These are phyloP conservation scores for Quercus alba DNA, from an alignment of 306 rosid species.

Conservation along the genomic window DNA sequence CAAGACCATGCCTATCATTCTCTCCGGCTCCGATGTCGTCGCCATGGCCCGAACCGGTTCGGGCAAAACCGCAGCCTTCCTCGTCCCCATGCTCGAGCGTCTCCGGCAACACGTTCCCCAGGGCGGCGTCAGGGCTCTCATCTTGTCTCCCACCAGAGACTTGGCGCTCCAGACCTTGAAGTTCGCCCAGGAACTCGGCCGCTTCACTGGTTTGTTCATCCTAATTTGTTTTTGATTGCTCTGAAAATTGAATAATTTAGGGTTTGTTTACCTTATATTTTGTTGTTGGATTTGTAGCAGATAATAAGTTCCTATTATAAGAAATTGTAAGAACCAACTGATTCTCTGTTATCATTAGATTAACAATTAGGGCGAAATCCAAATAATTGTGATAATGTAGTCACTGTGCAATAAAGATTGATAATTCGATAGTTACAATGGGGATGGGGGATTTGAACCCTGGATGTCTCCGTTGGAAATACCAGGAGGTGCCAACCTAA, in stretches of 20 bases:
- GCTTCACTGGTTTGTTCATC: slow-evolving; percentile 50
- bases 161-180: slow-evolving; percentile 88
- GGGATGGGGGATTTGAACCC: too few relatives aligned
- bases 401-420: too few relatives aligned
- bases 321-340: too few relatives aligned
- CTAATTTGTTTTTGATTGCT: neutral
- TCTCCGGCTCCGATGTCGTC: slow-evolving; percentile 78
- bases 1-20: slow-evolving; percentile 88
- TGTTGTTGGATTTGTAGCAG: too few relatives aligned
- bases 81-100: slow-evolving; percentile 85
- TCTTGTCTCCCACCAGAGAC: slow-evolving; percentile 82
- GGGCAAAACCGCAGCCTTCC: slow-evolving; percentile 94
- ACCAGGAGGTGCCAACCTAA: too few relatives aligned
- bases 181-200: slow-evolving; percentile 76
- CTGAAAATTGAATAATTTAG: neutral
- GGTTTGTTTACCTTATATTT: too few relatives aligned
- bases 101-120: slow-evolving; percentile 72
- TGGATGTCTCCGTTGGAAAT: too few relatives aligned
- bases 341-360: too few relatives aligned
- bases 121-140: slow-evolving; percentile 79
- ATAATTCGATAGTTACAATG: too few relatives aligned
- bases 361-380: too few relatives aligned
- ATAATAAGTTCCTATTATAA: too few relatives aligned
- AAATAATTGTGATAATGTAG: too few relatives aligned
- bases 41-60: slow-evolving; percentile 99